Conservation (phyloP, 2,329 filamentous ascomycete genomes). For the Lojkania enalia region DNA sequence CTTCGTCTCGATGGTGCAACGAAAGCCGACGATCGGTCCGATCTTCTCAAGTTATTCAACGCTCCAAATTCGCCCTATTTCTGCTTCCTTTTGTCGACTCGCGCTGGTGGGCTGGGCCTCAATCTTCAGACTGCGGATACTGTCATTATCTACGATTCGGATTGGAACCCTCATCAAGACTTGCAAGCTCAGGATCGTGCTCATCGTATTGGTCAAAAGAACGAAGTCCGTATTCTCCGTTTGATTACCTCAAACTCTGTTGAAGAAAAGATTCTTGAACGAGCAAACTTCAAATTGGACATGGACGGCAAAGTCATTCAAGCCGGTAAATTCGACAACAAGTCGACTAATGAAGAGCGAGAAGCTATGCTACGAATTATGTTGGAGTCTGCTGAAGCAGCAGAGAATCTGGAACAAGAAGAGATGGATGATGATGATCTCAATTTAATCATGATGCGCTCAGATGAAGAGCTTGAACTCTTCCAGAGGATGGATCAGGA, state of each 20-base stretch:
- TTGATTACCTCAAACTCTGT: conserved; percentile 96
- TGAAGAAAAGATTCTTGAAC: conserved; percentile 97
- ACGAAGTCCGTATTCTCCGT: conserved; percentile 94
- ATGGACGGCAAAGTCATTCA: conserved; percentile 99
- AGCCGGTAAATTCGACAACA: conserved; percentile 98
- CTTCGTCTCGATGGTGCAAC: conserved; percentile 94
- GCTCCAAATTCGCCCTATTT: conserved; percentile 89
- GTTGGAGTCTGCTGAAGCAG: conserved; percentile 75
- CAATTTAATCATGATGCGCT: conserved; percentile 90
- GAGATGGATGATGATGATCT: conserved; percentile 99
- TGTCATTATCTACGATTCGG: conserved; percentile 98
- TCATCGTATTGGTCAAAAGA: conserved; percentile 99
- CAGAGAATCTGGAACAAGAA: conserved; percentile 78
- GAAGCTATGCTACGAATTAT: conserved; percentile 95
- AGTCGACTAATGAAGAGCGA: conserved; percentile 96
- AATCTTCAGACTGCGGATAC: conserved; percentile 98
- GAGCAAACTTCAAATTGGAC: conserved; percentile 95
- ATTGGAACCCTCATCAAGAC: conserved; percentile 99
- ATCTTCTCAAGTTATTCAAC: conserved; percentile 87
- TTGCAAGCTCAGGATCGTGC: conserved; percentile 98
- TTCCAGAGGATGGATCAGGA: conserved; percentile 88
- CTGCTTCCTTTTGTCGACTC: conserved; percentile 97
- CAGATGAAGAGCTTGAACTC: conserved; percentile 71
- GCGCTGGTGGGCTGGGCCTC: conserved; percentile 94
- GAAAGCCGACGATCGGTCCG: conserved; percentile 95